These are phyloP conservation scores for Trifolium dubium DNA, from an alignment of 306 rosid genomes.

Conservation along the genomic window DNA sequence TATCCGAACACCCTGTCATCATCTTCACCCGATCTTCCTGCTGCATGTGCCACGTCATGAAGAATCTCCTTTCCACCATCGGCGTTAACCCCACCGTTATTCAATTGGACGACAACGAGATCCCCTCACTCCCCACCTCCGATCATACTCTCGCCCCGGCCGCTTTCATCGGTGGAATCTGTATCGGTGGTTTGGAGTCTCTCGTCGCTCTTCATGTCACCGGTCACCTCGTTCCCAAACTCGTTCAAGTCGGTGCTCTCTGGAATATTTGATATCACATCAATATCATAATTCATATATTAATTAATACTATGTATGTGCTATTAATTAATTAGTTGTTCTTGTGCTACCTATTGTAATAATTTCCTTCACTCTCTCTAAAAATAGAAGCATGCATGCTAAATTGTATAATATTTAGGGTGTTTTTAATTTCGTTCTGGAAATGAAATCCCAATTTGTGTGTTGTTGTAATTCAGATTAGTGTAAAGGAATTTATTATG, in stretches of 20 bases:
- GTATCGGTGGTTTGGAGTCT: slow-evolving; percentile 86
- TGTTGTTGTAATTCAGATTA: slow-evolving; percentile 18
- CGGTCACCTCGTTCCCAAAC: slow-evolving; percentile 86
- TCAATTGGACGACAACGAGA: slow-evolving; percentile 84
- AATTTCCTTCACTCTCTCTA: too few relatives aligned
- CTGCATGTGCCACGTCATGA: slow-evolving; percentile 99
- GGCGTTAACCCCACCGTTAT: slow-evolving; percentile 94
- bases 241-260: slow-evolving; percentile 86
- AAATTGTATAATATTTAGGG: slow-evolving; percentile 38
- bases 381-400: neutral
- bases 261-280: slow-evolving; percentile 45
- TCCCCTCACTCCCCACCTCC: slow-evolving; percentile 55
- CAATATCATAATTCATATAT: neutral
- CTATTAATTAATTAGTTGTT: neutral
- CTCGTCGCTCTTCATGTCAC: slow-evolving; percentile 92
- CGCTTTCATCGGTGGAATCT: slow-evolving; percentile 82
- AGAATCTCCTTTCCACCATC: slow-evolving; percentile 76
- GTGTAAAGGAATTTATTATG: neutral
- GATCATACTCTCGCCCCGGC: slow-evolving; percentile 50
- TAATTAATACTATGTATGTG: neutral
- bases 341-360: neutral
- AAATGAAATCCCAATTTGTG: slow-evolving; percentile 12
- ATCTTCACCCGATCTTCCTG: slow-evolving; percentile 84
- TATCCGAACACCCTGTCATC: slow-evolving; percentile 87
- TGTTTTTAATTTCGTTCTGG: neutral